Evolutionary conservation across 495 filamentous ascomycete genomes (phyloP), one percentile per base, ranked within the genome.

Genomic region (Neurospora sp.): DNA sequence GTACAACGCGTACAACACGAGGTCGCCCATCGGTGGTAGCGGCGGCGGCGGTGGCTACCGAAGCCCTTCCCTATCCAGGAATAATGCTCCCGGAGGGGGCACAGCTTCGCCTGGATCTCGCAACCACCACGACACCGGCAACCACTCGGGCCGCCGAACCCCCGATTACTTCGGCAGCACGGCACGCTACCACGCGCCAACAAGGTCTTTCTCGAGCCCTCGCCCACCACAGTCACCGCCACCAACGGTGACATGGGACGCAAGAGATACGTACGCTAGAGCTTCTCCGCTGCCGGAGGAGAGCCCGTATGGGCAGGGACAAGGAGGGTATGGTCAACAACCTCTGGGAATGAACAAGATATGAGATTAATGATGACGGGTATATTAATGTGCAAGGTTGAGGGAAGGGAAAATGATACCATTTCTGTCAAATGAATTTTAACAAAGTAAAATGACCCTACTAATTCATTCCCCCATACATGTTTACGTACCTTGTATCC

Each of bases 151-250:
- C 17, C 83, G 82, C 37, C 77, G 80, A 40, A 83, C 84, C 17
- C 85, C 84, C 71, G 83, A 86, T 73, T 86, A 84, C 73, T 86
- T 87, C 69, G 84, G 83, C 59, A 78, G 82, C 22, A 82, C 83
- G 8, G 79, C 81, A 12, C 80, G 82, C 61, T 86, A 86, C 72
- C 81, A 84, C 69, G 78, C 81, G 0, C 84, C 84, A 22, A 80
- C 78, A 37, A 79, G 84, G 68, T 86, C 84, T 1, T 85, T 84
- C 71, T 86, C 84, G 38, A 85, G 82, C 74, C 84, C 84, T 16
- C 80, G 84, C 14, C 79, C 82, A 22, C 81, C 81, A 71, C 77
- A 79, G 41, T 75, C 78, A 61, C 79, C 80, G 8, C 74, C 68
- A 45, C 75, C 77, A 70, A 72, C 79, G 38, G 74, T 81, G 12